These are phyloP conservation scores for Rubia peregrina DNA, from an alignment of 305 asterid genomes.

Conservation along the genomic window DNA sequence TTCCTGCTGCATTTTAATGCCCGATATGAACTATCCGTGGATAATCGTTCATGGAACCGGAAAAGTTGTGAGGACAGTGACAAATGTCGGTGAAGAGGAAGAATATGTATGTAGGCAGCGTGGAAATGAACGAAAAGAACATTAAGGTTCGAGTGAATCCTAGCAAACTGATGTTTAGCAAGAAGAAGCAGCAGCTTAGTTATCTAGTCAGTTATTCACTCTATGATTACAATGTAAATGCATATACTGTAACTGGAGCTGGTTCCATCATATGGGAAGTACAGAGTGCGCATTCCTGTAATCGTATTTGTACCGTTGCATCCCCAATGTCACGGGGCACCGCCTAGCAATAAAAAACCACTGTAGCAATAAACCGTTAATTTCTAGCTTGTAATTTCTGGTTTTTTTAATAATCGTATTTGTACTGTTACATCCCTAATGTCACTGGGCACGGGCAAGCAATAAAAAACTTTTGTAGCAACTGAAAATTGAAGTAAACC, in stretches of 20 bases:
- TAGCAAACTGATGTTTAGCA: slow-evolving; percentile 42
- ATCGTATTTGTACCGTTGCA: slow-evolving; percentile 22
- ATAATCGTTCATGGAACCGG: slow-evolving; percentile 23
- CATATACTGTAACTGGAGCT: slow-evolving; percentile 27
- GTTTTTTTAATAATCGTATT: slow-evolving; percentile 41
- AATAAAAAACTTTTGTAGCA: no score
- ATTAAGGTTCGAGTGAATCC: slow-evolving; percentile 58
- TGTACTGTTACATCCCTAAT: background rate
- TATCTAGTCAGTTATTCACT: slow-evolving; percentile 39
- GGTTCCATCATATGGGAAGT: slow-evolving; percentile 65
- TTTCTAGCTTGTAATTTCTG: no score
- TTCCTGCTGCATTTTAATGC: no score
- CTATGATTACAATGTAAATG: background rate
- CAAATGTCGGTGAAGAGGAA: slow-evolving; percentile 51
- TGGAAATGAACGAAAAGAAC: slow-evolving; percentile 33
- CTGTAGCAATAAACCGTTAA: no score
- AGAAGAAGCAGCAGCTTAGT: slow-evolving; percentile 34
- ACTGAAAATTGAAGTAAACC: no score
- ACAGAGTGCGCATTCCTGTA: slow-evolving; percentile 59
- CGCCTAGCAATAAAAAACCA: no score
- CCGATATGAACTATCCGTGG: slow-evolving; percentile 76
- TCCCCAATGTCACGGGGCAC: no score
- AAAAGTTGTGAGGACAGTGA: slow-evolving; percentile 51
- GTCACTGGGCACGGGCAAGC: background rate
- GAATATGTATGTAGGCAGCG: slow-evolving; percentile 42